Conservation (phyloP, 768 basidiomycete species). For the Xerocomus spinulosus region DNA sequence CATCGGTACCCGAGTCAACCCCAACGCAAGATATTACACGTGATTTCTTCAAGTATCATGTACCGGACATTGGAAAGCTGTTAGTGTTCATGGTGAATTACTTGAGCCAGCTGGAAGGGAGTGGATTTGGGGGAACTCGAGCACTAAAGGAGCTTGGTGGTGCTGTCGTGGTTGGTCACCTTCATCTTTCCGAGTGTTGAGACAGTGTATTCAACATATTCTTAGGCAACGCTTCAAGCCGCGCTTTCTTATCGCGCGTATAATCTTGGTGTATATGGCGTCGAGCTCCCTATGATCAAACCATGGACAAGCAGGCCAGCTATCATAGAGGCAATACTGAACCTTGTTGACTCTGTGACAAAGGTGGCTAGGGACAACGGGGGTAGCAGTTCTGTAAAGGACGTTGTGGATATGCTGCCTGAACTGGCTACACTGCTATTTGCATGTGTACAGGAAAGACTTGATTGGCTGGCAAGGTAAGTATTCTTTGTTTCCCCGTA, state of each 20-base stretch:
- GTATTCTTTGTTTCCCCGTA: not conserved
- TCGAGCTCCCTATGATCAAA: constrained; percentile 62
- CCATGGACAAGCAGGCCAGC: constrained; percentile 79
- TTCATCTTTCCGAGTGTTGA: not conserved
- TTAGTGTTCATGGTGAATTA: constrained; percentile 54
- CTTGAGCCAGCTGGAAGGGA: constrained; percentile 21
- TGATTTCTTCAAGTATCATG: constrained; percentile 74
- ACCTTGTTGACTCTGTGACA: constrained; percentile 66
- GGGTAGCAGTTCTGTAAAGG: constrained; percentile 19
- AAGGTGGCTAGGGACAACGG: constrained; percentile 19
- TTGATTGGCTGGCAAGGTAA: constrained; percentile 65
- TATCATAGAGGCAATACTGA: constrained; percentile 63
- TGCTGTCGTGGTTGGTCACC: constrained; percentile 52
- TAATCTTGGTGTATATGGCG: constrained; percentile 71
- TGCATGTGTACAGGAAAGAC: constrained; percentile 59
- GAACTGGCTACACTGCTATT: constrained; percentile 62
- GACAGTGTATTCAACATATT: not conserved
- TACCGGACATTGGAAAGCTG: constrained; percentile 61
- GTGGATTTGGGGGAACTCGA: constrained; percentile 17
- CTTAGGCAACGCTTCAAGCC: constrained; percentile 65
- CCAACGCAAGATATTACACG: constrained; percentile 74
- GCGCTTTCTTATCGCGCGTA: constrained; percentile 72
- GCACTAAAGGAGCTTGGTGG: constrained; percentile 39
- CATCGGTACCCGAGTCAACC: constrained; percentile 40
- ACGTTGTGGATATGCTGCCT: constrained; percentile 54